These are phyloP conservation scores for Podaxis pistillaris DNA, from an alignment of 768 basidiomycete genomes.

Conservation along the genomic window DNA sequence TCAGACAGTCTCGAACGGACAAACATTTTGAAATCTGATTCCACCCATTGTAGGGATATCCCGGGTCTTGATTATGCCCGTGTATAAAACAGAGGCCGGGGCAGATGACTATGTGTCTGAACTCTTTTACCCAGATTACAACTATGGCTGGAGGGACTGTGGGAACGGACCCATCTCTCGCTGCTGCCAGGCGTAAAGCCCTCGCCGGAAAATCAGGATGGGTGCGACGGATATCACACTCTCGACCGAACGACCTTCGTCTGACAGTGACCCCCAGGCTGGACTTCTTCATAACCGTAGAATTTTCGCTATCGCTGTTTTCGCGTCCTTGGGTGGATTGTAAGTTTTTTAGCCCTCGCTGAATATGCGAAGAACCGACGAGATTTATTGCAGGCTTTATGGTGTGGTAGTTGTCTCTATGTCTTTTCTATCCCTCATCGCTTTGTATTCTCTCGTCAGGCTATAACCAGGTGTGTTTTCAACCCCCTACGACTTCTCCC, in stretches of 20 bases:
- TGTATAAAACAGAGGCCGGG: constrained; percentile 1
- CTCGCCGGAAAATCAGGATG: constrained; percentile 68
- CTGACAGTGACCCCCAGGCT: constrained; percentile 33
- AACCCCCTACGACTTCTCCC: neutral
- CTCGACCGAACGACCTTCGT: neutral
- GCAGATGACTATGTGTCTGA: neutral
- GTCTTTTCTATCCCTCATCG: neutral
- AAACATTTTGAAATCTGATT: too few relatives aligned
- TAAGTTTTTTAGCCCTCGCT: constrained; percentile 32
- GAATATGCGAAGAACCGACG: neutral
- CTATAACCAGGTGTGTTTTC: constrained; percentile 55
- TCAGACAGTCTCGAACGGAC: too few relatives aligned
- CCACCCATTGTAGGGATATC: too few relatives aligned
- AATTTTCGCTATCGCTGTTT: constrained; percentile 67
- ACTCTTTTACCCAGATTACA: constrained; percentile 12
- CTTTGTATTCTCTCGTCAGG: constrained; percentile 32
- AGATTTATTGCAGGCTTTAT: constrained; percentile 47
- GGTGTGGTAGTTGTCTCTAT: constrained; percentile 32
- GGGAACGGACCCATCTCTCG: constrained; percentile 27
- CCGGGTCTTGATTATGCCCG: neutral
- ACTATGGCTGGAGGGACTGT: constrained; percentile 47
- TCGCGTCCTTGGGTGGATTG: constrained; percentile 79
- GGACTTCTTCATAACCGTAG: constrained; percentile 66
- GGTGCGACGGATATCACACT: constrained; percentile 36
- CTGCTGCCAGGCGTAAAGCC: constrained; percentile 47